A percentile compares a stretch with the other conserved stretches of the same genome.
phyloP scores from a whole-genome alignment of 2,329 filamentous ascomycete species.

The Phialophora expanda region DNA sequence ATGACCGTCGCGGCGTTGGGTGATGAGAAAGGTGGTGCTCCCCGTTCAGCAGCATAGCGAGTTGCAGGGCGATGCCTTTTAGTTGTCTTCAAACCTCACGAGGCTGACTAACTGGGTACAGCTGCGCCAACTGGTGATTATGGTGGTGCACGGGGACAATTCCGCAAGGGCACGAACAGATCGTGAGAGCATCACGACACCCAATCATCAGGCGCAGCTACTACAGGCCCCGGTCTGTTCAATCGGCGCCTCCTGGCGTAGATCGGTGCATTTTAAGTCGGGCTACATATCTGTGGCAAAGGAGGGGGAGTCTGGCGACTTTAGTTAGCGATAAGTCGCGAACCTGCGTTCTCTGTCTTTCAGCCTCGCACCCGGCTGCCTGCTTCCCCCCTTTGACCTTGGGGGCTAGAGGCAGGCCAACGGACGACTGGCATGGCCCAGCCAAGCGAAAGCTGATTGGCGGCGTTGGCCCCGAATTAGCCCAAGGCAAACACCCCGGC shows the following conservation, averaged over 20 bases:
- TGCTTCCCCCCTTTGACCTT: neutral
- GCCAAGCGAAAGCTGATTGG: conserved; percentile 5
- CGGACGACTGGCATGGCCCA: conserved; percentile 1
- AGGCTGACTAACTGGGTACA: conserved; percentile 16
- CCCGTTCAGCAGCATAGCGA: neutral
- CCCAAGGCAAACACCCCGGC: conserved; percentile 9
- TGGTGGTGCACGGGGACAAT: conserved; percentile 11
- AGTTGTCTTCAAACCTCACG: no score
- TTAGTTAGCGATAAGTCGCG: neutral
- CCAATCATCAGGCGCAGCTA: neutral
- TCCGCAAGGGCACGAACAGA: conserved; percentile 5
- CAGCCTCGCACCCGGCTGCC: conserved; percentile 4
- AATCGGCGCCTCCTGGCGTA: neutral
- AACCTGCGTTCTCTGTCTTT: neutral
- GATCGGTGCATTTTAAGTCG: neutral
- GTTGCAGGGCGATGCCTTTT: neutral
- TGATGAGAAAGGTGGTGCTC: neutral
- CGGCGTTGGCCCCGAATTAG: conserved; percentile 2
- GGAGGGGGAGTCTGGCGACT: no score
- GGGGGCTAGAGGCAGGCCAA: neutral
- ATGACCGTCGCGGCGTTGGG: conserved; percentile 13
- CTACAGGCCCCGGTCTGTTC: neutral
- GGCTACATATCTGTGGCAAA: neutral
- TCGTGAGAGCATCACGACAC: neutral
- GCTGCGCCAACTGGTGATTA: neutral